phyloP scores from a whole-genome alignment of 352 stramenopile genomes.

The Lagenidium giganteum region DNA sequence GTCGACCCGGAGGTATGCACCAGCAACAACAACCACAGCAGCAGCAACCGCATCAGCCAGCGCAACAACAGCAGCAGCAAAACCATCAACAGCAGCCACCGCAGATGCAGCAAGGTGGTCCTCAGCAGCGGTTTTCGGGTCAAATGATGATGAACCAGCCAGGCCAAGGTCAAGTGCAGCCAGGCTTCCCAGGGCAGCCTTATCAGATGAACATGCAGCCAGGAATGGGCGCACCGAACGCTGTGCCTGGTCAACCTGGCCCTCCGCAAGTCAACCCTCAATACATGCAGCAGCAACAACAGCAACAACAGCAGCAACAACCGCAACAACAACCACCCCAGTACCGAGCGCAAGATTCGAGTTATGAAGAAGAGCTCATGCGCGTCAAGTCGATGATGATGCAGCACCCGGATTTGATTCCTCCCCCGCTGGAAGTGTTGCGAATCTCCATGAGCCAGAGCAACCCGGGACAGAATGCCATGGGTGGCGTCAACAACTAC shows the following conservation, averaged over 20 bases:
- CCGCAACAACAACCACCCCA: no score
- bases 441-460: conserved; percentile 81
- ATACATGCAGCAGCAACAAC: conserved; percentile 72
- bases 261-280: conserved; percentile 32
- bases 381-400: conserved; percentile 88
- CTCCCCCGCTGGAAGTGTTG: conserved; percentile 81
- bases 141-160: conserved; percentile 74
- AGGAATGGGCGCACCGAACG: conserved; percentile 20
- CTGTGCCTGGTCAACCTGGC: conserved; percentile 21
- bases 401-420: conserved; percentile 82
- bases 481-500: conserved; percentile 47
- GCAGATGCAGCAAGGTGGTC: no score
- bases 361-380: conserved; percentile 84
- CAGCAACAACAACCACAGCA: conserved; percentile 20
- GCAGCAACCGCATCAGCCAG: conserved; percentile 26
- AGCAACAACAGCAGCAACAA: no score
- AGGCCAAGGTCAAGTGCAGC: conserved; percentile 29
- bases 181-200: conserved; percentile 33
- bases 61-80: conserved; percentile 38
- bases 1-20: conserved; percentile 12
- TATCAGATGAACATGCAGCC: conserved; percentile 53
- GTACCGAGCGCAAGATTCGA: conserved; percentile 57
- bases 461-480: conserved; percentile 51
- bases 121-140: conserved; percentile 47
- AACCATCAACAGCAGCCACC: conserved; percentile 24